These are phyloP conservation scores for Pezicula neosporulosa DNA, from an alignment of 2,329 filamentous ascomycete genomes.

Conservation along the genomic window DNA sequence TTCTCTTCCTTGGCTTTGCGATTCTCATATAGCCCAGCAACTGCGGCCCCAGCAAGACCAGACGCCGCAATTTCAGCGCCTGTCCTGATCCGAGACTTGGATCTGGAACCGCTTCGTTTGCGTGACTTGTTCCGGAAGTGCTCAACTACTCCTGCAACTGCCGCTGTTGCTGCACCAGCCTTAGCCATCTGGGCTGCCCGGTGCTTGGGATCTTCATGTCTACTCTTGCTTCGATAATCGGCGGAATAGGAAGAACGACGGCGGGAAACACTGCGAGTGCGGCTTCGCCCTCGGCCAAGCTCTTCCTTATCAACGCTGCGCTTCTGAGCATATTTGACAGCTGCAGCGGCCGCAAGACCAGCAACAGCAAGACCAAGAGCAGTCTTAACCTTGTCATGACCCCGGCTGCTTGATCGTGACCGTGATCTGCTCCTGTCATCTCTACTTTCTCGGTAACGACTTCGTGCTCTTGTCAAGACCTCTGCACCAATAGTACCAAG, in stretches of 20 bases:
- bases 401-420: constrained; percentile 28
- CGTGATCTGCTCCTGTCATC: constrained; percentile 34
- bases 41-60: constrained; percentile 56
- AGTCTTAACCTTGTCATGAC: constrained; percentile 51
- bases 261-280: constrained; percentile 41
- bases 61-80: constrained; percentile 60
- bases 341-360: constrained; percentile 61
- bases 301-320: constrained; percentile 60
- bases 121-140: constrained; percentile 54
- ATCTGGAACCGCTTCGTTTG: constrained; percentile 35
- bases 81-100: constrained; percentile 38
- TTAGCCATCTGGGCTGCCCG: constrained; percentile 27
- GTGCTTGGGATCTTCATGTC: constrained; percentile 47
- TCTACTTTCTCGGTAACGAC: constrained; percentile 54
- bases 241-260: constrained; percentile 36
- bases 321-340: constrained; percentile 60
- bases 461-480: constrained; percentile 55
- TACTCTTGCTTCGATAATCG: constrained; percentile 39
- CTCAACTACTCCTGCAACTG: constrained; percentile 54
- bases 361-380: constrained; percentile 61
- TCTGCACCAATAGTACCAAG: constrained; percentile 61
- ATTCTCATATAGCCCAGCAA: constrained; percentile 58
- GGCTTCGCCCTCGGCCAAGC: constrained; percentile 47
- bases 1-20: constrained; percentile 57
- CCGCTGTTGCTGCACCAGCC: constrained; percentile 47